Base-by-base conservation (phyloP, 1,139 yeast species). In the Blastobotrys indianensis region DNA sequence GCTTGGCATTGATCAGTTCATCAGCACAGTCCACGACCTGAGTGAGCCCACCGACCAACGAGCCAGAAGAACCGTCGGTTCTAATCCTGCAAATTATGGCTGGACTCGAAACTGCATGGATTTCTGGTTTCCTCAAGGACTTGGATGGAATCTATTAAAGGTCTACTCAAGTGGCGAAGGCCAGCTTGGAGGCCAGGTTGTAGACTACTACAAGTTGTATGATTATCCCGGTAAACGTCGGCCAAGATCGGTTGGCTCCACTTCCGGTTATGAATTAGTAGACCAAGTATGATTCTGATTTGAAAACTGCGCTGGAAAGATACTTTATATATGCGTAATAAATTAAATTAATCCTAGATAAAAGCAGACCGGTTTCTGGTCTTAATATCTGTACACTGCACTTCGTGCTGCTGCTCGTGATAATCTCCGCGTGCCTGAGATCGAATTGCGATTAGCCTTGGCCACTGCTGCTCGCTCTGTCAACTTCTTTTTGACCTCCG, bases 1-100 rank as follows among this genome's bases (percentile, higher is more conserved):
- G 9, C 58, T 69, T 2, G 74, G 74, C 4, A 53, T 70, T 43
- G 67, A 66, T 47, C 73, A 69, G 51, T 66, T 69, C 40, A 41
- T 62, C 29, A 56, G 59, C 25, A 63, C 70, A 1, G 63, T 67
- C 3, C 55, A 54, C 30, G 64, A 62, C 15, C 51, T 66, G 12
- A 50, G 57, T 34, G 44, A 49, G n/a, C 35, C 37, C 9, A 25
- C 33, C 4, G 12, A 41, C 46, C 46, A n/a, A 23, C 36, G 32
- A 11, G 34, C 20, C 25, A 38, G 25, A n/a, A n/a, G n/a, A 6
- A n/a, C 17, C 33, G 44, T 23, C 39, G 34, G 36, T n/a, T 38
- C 51, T n/a, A 67, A 66, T 47, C 69, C 68, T 5, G 62, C 64
- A 11, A 64, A 66, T 46, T 53, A 60, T 33, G 74, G 74, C 1